Conservation (phyloP, 2,329 filamentous ascomycete species). For the Venturia oleaginea region DNA sequence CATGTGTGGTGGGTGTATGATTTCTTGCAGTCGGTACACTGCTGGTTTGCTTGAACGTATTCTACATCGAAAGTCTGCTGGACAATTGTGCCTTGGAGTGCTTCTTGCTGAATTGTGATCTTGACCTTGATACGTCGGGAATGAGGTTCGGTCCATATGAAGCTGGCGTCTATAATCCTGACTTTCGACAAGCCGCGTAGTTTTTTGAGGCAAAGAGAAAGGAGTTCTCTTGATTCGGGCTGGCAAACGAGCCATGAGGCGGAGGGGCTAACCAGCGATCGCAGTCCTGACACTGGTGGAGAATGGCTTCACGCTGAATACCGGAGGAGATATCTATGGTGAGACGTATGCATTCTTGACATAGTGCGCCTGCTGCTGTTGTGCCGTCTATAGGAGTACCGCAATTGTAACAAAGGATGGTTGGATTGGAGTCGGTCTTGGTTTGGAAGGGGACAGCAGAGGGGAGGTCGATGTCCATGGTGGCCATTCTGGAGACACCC, state of each 20-base stretch:
- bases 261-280: slow-evolving; percentile 71
- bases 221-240: slow-evolving; percentile 82
- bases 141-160: slow-evolving; percentile 98
- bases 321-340: slow-evolving; percentile 65
- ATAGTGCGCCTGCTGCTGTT: slow-evolving; percentile 73
- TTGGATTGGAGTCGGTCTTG: background rate
- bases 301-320: slow-evolving; percentile 15
- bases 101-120: slow-evolving; percentile 77
- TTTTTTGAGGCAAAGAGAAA: slow-evolving; percentile 85
- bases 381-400: slow-evolving; percentile 93
- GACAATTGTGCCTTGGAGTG: slow-evolving; percentile 57
- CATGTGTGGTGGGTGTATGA: slow-evolving; percentile 95
- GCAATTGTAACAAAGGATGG: slow-evolving; percentile 94
- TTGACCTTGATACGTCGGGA: slow-evolving; percentile 88
- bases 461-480: background rate
- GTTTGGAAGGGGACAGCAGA: slow-evolving; percentile 1
- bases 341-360: slow-evolving; percentile 91
- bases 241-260: slow-evolving; percentile 74
- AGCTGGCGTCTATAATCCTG: slow-evolving; percentile 88
- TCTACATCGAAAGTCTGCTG: slow-evolving; percentile 95
- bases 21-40: slow-evolving; percentile 92
- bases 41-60: slow-evolving; percentile 82
- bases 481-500: background rate
- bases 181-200: slow-evolving; percentile 79
- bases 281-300: slow-evolving; percentile 16